phyloP scores from a whole-genome alignment of 495 filamentous ascomycete genomes.

The Annulohypoxylon bovei region DNA sequence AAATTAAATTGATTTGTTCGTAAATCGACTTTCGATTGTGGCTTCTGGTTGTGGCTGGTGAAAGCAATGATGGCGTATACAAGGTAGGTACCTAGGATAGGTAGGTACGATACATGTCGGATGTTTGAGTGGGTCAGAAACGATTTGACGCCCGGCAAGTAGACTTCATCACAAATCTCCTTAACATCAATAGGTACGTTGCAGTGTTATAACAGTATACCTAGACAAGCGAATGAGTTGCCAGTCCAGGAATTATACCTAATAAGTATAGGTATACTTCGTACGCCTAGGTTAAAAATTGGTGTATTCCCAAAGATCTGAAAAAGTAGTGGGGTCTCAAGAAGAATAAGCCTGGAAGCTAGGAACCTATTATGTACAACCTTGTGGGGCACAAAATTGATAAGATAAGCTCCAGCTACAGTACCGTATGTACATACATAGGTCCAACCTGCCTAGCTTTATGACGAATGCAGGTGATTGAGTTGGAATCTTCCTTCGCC shows the following conservation, averaged over 20 bases:
- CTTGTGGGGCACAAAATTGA: background rate
- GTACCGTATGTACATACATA: too few species aligned
- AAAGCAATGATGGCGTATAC: background rate
- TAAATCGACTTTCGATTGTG: background rate
- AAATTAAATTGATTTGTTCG: constrained; percentile 27
- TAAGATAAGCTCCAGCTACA: background rate
- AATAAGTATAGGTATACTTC: too few species aligned
- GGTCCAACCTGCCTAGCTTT: too few species aligned
- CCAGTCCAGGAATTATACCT: too few species aligned
- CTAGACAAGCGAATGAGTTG: too few species aligned
- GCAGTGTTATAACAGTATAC: too few species aligned
- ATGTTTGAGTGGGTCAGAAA: background rate
- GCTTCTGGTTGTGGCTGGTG: constrained; percentile 16
- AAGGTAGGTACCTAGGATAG: background rate
- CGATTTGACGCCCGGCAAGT: too few species aligned
- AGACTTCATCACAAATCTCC: too few species aligned
- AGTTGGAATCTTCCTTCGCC: background rate
- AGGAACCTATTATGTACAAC: background rate
- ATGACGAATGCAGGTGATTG: background rate
- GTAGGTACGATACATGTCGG: background rate
- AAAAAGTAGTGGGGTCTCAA: constrained; percentile 3
- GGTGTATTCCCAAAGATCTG: constrained; percentile 19
- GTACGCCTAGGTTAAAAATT: too few species aligned
- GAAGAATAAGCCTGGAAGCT: background rate
- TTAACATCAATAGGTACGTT: too few species aligned